Evolutionary conservation across 768 basidiomycete genomes (phyloP), one percentile per base, ranked within the genome.

Genomic region (Tricholoma bakamatsutake): DNA sequence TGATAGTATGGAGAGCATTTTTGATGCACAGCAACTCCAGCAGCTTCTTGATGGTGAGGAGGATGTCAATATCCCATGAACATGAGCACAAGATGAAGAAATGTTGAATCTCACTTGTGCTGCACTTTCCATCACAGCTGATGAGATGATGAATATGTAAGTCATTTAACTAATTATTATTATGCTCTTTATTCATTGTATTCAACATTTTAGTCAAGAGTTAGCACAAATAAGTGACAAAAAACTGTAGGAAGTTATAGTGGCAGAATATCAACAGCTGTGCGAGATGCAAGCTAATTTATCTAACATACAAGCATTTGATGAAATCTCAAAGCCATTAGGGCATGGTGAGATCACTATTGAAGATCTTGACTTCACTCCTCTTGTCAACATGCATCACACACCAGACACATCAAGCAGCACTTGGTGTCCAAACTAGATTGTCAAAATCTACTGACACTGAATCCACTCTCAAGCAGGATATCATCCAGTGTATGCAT

Each of bases 321-420:
- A 45, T 12, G 43, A 45, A 27, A 6, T 45, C 18, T 45, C 18
- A 24, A 45, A 45, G 12, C 43, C 43, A 77, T 78, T 61, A 75
- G 43, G 43, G n/a, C 43, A 18, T 45, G 43, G 43, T 7, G 24
- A 13, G 7, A 27, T 45, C 24, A 45, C 43, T 4, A 2, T 27
- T 5, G 7, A 45, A 5, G 43, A 27, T 13, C 43, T 45, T 5
- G 21, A 45, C 43, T 45, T 45, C 13, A 45, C n/a, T 27, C 43
- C 43, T 8, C 43, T 45, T 6, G 24, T 45, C 7, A 4, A 27
- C 1, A 27, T 45, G 24, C 12, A 9, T 5, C 21, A 12, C 7
- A 45, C 43, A 45, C 24, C 43, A 45, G 24, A 45, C 43, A 13
- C 43, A 9, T 45, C 43, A 45, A 13, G 43, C 43, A 2, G 24